Evolutionary conservation across 148 eudicot species (phyloP).

Genomic region (Rhododendron ferrugineum): DNA sequence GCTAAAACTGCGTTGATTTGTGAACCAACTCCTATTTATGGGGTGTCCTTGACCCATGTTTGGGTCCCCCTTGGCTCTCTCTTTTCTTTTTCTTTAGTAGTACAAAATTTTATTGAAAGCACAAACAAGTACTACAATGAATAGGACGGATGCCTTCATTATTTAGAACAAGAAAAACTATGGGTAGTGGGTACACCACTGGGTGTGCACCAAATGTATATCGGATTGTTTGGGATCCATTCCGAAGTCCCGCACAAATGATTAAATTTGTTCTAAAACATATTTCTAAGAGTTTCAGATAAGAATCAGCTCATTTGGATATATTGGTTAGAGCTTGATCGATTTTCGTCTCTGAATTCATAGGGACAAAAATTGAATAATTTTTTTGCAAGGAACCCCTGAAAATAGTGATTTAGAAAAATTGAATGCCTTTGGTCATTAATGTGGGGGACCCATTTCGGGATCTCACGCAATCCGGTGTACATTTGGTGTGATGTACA

Average conservation of each 20-base stretch:
- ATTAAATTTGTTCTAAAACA: too few species aligned
- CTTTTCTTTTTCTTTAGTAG: neutral
- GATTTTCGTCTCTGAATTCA: too few species aligned
- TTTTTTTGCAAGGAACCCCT: neutral
- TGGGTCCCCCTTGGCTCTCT: neutral
- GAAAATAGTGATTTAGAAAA: too few species aligned
- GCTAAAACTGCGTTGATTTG: neutral
- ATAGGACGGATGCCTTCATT: neutral
- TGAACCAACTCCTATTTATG: neutral
- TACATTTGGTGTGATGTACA: too few species aligned
- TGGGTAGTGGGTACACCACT: neutral
- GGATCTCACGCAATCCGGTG: too few species aligned
- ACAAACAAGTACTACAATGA: neutral
- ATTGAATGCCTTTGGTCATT: too few species aligned
- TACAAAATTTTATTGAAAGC: neutral
- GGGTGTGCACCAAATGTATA: neutral
- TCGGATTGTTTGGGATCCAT: neutral
- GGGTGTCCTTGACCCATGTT: neutral
- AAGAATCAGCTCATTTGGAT: too few species aligned
- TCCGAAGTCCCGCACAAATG: neutral
- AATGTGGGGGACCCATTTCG: too few species aligned
- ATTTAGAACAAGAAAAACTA: neutral
- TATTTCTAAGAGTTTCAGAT: too few species aligned
- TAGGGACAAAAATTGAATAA: neutral
- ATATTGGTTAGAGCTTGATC: neutral